Evolutionary conservation across 805 yeast species (phyloP).

Genomic region (Myxozyma nipponensis): DNA sequence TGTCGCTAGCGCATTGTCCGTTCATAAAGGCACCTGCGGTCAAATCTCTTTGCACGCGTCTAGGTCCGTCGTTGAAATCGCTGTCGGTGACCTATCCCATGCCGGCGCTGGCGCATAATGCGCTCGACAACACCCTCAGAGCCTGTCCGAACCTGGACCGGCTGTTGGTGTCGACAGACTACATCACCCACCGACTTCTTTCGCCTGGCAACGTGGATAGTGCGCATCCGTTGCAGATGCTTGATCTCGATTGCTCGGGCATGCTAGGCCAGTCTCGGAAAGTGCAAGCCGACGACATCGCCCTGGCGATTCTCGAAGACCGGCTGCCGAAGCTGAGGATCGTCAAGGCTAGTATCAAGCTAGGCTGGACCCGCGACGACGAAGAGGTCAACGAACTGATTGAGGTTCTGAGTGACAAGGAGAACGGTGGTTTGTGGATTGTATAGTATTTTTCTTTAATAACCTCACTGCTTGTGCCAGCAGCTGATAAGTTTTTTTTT

Average conservation of each 20-base stretch:
- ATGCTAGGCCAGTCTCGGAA: constrained; percentile 74
- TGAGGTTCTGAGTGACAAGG: constrained; percentile 65
- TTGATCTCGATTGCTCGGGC: constrained; percentile 81
- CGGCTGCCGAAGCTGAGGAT: constrained; percentile 64
- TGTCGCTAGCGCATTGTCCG: constrained; percentile 89
- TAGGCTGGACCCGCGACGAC: constrained; percentile 71
- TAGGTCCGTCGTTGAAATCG: constrained; percentile 62
- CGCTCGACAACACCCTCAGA: constrained; percentile 67
- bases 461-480: neutral
- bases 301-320: constrained; percentile 75
- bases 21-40: constrained; percentile 62
- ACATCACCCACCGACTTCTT: constrained; percentile 50
- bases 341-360: constrained; percentile 63
- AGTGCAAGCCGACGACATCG: constrained; percentile 82
- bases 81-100: constrained; percentile 79
- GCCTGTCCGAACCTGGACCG: constrained; percentile 70
- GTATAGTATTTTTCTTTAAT: constrained; percentile 21
- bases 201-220: constrained; percentile 36
- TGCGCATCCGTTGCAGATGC: constrained; percentile 52
- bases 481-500: neutral
- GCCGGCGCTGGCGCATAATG: constrained; percentile 68
- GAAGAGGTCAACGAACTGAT: constrained; percentile 62
- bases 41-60: constrained; percentile 53
- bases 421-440: constrained; percentile 69
- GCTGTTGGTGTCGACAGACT: constrained; percentile 75